Evolutionary conservation across 2,329 filamentous ascomycete genomes (phyloP).

Genomic region (Phoma herbarum): DNA sequence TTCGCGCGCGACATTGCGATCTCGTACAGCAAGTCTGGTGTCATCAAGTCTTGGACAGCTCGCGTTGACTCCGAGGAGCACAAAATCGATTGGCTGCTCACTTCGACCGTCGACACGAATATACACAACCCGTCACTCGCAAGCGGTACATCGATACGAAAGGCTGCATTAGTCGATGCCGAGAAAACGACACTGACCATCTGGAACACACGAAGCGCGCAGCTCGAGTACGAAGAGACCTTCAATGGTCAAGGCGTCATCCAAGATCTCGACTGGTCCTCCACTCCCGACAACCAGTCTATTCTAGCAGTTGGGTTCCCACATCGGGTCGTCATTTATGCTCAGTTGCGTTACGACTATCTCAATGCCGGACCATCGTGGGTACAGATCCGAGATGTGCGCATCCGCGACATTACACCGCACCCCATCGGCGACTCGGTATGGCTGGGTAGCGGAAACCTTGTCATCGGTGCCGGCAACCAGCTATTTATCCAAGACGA

Average conservation of each 20-base stretch:
- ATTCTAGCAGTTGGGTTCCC: slow-evolving; percentile 92
- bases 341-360: slow-evolving; percentile 91
- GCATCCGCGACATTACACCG: slow-evolving; percentile 80
- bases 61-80: slow-evolving; percentile 69
- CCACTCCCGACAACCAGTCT: slow-evolving; percentile 86
- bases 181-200: slow-evolving; percentile 80
- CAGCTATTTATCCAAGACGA: slow-evolving; percentile 88
- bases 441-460: slow-evolving; percentile 84
- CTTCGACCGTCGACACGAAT: slow-evolving; percentile 81
- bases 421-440: slow-evolving; percentile 93
- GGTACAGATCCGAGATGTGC: slow-evolving; percentile 84
- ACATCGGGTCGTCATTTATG: slow-evolving; percentile 81
- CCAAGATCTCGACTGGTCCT: slow-evolving; percentile 91
- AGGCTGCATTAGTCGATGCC: slow-evolving; percentile 82
- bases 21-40: slow-evolving; percentile 79
- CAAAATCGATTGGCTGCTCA: slow-evolving; percentile 81
- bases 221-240: slow-evolving; percentile 81
- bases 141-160: slow-evolving; percentile 86
- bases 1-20: slow-evolving; percentile 88
- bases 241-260: slow-evolving; percentile 79
- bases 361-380: slow-evolving; percentile 88
- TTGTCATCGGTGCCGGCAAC: slow-evolving; percentile 89
- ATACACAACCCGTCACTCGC: slow-evolving; percentile 76
- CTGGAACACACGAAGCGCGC: slow-evolving; percentile 85
- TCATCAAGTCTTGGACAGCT: slow-evolving; percentile 86